Percentiles rank a stretch among this genome's conserved stretches.
Evolutionary conservation across 2,329 filamentous ascomycete genomes (phyloP).

Genomic region (Paecilomyces dactylethromorphus): DNA sequence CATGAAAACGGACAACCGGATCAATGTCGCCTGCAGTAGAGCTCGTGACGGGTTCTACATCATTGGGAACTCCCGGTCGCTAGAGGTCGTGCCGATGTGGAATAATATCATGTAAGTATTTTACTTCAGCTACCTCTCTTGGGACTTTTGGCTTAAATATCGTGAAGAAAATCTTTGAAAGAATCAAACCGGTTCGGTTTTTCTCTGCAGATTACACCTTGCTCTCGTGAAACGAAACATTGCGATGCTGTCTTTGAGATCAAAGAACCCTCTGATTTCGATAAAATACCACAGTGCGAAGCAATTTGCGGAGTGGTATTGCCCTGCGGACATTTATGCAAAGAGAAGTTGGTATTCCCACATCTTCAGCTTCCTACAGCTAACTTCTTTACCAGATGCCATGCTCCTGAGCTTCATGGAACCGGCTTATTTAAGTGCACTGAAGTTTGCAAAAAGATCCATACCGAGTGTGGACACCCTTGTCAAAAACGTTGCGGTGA

Average conservation of each 20-base stretch:
- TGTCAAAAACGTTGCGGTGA: conserved; percentile 13
- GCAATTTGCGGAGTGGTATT: conserved; percentile 12
- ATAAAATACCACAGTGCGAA: conserved; percentile 12
- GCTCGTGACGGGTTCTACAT: conserved; percentile 28
- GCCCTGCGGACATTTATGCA: conserved; percentile 18
- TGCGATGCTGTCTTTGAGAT: conserved; percentile 6
- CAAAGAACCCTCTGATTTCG: conserved; percentile 15
- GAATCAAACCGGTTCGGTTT: conserved; percentile 13
- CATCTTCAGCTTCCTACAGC: background rate
- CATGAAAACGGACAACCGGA: conserved; percentile 53
- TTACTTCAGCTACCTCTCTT: background rate
- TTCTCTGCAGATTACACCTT: conserved; percentile 13
- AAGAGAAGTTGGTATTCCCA: conserved; percentile 2
- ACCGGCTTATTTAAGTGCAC: conserved; percentile 9
- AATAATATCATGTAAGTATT: conserved; percentile 13
- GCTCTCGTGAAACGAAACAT: conserved; percentile 14
- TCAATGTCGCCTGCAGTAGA: conserved; percentile 48
- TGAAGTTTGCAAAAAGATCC: conserved; percentile 9
- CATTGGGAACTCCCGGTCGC: conserved; percentile 20
- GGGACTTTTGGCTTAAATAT: background rate
- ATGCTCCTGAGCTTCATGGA: conserved; percentile 12
- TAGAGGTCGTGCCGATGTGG: conserved; percentile 21
- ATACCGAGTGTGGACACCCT: conserved; percentile 10
- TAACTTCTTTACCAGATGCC: conserved; percentile 8
- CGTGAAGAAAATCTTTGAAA: conserved; percentile 9